phyloP scores from a whole-genome alignment of 2,329 filamentous ascomycete genomes.

The Pseudocercospora cruenta region DNA sequence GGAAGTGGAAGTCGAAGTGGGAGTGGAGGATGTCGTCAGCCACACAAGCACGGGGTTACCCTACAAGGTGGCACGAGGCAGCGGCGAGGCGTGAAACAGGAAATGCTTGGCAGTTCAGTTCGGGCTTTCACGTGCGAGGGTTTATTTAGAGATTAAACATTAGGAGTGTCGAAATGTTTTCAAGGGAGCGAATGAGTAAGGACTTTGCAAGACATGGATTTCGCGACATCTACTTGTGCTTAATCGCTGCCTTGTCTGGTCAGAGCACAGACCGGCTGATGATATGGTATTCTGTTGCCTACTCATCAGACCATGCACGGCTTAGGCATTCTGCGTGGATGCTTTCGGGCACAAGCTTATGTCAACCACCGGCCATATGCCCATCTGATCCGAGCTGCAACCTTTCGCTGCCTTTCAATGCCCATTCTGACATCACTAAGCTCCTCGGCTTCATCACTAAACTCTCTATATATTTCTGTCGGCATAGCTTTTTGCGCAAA shows the following conservation, averaged over 20 bases:
- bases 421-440: slow-evolving; percentile 79
- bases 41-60: not conserved
- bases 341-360: not conserved
- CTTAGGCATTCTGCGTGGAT: not conserved
- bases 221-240: not conserved
- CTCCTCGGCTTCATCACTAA: slow-evolving; percentile 84
- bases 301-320: not conserved
- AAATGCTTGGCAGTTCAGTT: not conserved
- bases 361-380: slow-evolving; percentile 76
- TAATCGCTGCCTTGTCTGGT: not conserved
- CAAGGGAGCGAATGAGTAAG: not conserved
- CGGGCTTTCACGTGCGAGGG: not conserved
- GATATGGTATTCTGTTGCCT: slow-evolving; percentile 14
- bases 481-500: slow-evolving; percentile 71
- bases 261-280: not conserved
- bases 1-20: not conserved
- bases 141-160: not conserved
- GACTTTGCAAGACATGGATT: not conserved
- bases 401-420: slow-evolving; percentile 74
- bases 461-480: slow-evolving; percentile 75
- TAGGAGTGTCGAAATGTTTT: not conserved
- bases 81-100: not conserved
- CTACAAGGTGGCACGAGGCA: not conserved
- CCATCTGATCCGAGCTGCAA: slow-evolving; percentile 85
- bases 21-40: not conserved